Percentiles rank a stretch among this genome's conserved stretches.
These are phyloP conservation scores for Trapa bicornis DNA, from an alignment of 345 rosid genomes.

Conservation along the genomic window DNA sequence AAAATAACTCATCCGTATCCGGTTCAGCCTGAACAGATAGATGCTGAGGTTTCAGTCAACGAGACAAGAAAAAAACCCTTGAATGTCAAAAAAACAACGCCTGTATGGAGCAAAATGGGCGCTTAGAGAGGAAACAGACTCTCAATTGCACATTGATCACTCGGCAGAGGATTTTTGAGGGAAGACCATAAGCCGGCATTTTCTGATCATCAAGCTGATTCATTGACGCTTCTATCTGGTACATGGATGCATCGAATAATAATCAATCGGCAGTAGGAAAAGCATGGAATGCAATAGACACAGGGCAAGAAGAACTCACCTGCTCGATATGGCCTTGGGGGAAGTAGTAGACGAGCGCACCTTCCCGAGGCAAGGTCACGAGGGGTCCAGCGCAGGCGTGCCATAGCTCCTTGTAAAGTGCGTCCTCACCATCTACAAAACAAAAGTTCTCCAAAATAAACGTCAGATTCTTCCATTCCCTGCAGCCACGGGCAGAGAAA, in stretches of 20 bases:
- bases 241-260: neutral
- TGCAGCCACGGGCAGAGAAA: neutral
- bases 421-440: constrained; percentile 21
- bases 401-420: constrained; percentile 43
- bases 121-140: constrained; percentile 10
- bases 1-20: constrained; percentile 48
- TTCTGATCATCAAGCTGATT: constrained; percentile 32
- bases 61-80: neutral
- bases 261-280: neutral
- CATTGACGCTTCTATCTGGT: constrained; percentile 38
- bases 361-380: constrained; percentile 36
- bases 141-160: constrained; percentile 31
- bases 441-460: neutral
- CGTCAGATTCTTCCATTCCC: too few species aligned
- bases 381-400: constrained; percentile 54
- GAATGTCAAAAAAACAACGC: neutral
- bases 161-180: constrained; percentile 30
- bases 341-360: constrained; percentile 39
- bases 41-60: neutral
- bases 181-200: constrained; percentile 35
- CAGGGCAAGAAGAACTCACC: constrained; percentile 11
- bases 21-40: constrained; percentile 34
- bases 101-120: neutral
- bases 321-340: constrained; percentile 60
- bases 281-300: too few species aligned